Evolutionary conservation across 768 basidiomycete genomes (phyloP), one percentile per base, ranked within the genome.

Genomic region (Amanita pseudoporphyria): DNA sequence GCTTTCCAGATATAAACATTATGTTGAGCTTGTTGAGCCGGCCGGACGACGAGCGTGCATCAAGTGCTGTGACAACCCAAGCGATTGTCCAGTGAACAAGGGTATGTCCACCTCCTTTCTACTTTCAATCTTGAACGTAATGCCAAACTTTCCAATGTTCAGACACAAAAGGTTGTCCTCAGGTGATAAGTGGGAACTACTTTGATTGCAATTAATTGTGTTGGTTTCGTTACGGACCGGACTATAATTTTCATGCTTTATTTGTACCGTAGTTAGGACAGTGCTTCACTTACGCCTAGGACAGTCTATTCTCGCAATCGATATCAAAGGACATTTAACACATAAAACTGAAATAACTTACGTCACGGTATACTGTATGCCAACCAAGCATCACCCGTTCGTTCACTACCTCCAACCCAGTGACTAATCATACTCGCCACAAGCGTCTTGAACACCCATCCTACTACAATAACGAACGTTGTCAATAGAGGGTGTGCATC

Each of bases 361-460:
- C 41, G 24, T 71, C 57, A 78, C 14, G 87, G 87, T 55, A 90
- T 87, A 57, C 88, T 90, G 59, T 90, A 88, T 9, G 83, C 83
- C 32, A 87, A 63, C 87, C 87, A 90, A 14, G 77, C 78, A 53
- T 84, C 79, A n/a, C 77, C 73, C 13, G 70, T 69, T 53, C 66
- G 65, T 47, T 74, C 73, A 56, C 77, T 72, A 18, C 73, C 74
- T 4, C 81, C 82, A 6, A 50, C 49, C 83, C 84, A 86, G 13
- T 68, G 67, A 57, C 80, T 77, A 9, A 89, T 70, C n/a, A 81
- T 57, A 35, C 64, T 66, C 5, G 85, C 78, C 4, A 81, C 76
- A 2, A 62, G 67, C 1, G 81, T 87, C 65, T 91, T 90, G 10
- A 76, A 68, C 1, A 58, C 69, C 87, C 88, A 91, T 0, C 88